Conservation (phyloP, 2,329 filamentous ascomycete species). For the Conoideocrella luteorostrata region DNA sequence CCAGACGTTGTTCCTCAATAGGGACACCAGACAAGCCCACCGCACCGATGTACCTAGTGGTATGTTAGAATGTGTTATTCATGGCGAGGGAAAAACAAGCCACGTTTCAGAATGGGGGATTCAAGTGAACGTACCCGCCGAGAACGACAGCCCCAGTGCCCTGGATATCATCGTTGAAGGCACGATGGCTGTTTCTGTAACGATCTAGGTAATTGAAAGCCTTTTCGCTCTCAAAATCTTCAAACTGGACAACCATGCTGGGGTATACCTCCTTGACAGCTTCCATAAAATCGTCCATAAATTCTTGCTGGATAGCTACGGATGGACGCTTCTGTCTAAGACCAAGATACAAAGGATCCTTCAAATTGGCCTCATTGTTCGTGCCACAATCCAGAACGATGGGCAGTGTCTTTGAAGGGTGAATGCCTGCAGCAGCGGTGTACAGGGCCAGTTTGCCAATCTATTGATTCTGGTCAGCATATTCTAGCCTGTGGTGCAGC, state of each 20-base stretch:
- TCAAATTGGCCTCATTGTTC: constrained; percentile 59
- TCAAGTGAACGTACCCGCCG: constrained; percentile 54
- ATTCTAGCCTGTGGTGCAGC: background rate
- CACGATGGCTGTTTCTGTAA: constrained; percentile 83
- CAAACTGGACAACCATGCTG: constrained; percentile 77
- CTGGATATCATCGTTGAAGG: constrained; percentile 99
- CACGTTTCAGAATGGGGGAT: constrained; percentile 7
- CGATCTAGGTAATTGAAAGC: constrained; percentile 90
- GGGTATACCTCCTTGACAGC: constrained; percentile 70
- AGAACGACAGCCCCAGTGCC: constrained; percentile 94
- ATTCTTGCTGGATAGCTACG: constrained; percentile 73
- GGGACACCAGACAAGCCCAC: constrained; percentile 83
- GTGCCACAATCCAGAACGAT: constrained; percentile 64
- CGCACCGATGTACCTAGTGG: constrained; percentile 55
- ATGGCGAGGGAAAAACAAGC: too few species aligned
- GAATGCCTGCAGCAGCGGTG: constrained; percentile 90
- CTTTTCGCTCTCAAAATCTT: constrained; percentile 90
- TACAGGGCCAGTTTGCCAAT: constrained; percentile 94
- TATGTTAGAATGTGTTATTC: constrained; percentile 51
- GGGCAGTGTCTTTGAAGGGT: constrained; percentile 74
- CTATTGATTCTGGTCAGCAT: constrained; percentile 25
- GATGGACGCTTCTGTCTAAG: constrained; percentile 76
- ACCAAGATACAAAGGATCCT: constrained; percentile 78
- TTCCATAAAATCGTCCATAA: constrained; percentile 96
- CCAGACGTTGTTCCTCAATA: constrained; percentile 82